These are phyloP conservation scores for Tulasnella sp. DNA, from an alignment of 768 basidiomycete genomes.

Conservation along the genomic window DNA sequence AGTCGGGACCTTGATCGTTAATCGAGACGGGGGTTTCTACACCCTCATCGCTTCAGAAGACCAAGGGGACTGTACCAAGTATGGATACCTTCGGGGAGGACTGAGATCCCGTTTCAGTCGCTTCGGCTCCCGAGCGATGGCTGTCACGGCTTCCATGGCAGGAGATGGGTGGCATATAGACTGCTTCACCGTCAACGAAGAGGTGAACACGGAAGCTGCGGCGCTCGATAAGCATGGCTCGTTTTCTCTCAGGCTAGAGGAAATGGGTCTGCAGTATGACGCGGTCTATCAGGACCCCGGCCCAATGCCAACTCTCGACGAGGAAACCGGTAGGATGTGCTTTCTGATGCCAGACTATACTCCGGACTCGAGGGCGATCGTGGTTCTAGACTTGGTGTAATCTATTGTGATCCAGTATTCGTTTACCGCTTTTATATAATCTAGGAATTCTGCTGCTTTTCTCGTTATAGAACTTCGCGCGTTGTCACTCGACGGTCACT, in stretches of 20 bases:
- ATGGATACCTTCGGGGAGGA: background rate
- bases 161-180: background rate
- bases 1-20: background rate
- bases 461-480: background rate
- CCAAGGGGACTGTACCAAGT: background rate
- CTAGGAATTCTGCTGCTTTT: background rate
- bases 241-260: background rate
- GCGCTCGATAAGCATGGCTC: background rate
- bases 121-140: background rate
- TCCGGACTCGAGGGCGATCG: background rate
- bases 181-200: background rate
- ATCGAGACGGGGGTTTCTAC: background rate
- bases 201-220: background rate
- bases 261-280: background rate
- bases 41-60: background rate
- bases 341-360: background rate
- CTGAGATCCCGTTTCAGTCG: background rate
- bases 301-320: background rate
- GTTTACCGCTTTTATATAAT: background rate
- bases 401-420: background rate
- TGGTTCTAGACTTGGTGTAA: background rate
- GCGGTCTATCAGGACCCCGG: background rate
- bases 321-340: background rate
- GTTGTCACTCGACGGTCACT: background rate
- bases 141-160: background rate